Evolutionary conservation across 345 rosid genomes (phyloP).

Genomic region (Turnera subulata): DNA sequence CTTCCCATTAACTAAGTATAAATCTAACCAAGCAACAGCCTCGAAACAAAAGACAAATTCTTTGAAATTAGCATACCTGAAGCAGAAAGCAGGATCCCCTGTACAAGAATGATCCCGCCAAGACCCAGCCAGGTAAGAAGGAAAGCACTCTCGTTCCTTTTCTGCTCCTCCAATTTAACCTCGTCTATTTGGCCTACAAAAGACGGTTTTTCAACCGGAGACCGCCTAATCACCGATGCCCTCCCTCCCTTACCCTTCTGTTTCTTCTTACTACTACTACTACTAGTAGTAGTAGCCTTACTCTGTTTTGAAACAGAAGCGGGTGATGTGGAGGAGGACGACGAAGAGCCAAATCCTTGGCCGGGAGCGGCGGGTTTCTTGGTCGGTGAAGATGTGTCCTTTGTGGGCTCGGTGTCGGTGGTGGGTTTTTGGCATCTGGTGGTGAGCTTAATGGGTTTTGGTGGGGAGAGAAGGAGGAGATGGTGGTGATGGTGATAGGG

Average conservation of each 20-base stretch:
- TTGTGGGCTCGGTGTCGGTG: conserved; percentile 33
- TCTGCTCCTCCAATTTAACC: conserved; percentile 50
- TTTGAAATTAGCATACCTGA: conserved; percentile 44
- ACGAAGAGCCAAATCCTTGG: conserved; percentile 53
- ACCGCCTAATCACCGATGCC: conserved; percentile 46
- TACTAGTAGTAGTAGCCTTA: conserved; percentile 16
- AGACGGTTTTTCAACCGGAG: conserved; percentile 65
- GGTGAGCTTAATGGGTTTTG: conserved; percentile 31
- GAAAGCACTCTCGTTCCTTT: conserved; percentile 76
- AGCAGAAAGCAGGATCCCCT: conserved; percentile 72
- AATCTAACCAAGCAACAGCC: background rate
- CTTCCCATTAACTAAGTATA: background rate
- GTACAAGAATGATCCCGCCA: conserved; percentile 59
- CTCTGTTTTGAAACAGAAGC: conserved; percentile 5
- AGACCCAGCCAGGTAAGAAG: conserved; percentile 82
- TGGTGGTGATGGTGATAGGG: conserved; percentile 24
- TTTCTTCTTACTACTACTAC: conserved; percentile 34
- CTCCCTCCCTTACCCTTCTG: conserved; percentile 47
- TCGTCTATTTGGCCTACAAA: conserved; percentile 48
- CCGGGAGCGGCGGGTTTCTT: conserved; percentile 45
- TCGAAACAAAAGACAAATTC: background rate
- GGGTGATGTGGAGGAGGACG: conserved; percentile 25
- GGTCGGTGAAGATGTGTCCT: conserved; percentile 20
- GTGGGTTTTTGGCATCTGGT: conserved; percentile 42
- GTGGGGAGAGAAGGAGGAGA: conserved; percentile 11